Base-by-base conservation (phyloP, 179 eudicot genomes). In the Amaranthus tricolor region DNA sequence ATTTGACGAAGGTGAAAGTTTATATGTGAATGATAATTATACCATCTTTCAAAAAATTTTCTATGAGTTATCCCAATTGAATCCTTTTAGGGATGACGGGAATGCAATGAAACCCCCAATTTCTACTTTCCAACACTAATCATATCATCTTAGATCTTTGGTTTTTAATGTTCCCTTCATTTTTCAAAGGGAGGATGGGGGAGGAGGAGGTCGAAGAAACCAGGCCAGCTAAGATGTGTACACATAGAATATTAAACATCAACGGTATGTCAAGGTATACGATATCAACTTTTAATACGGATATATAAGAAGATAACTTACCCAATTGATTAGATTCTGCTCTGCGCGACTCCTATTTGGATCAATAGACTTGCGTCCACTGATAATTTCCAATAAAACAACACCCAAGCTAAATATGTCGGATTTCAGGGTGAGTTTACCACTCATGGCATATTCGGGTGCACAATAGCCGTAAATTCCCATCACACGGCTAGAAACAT, bases 381-480 rank as follows among this genome's bases (percentile, higher is more conserved):
- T 82, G 81, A 89, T 84, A 62, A 90, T 72, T 80, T 90, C 93
- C 78, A 90, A 68, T 11, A 90, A 70, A 70, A 90, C 87, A 75
- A 89, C 94, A 64, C 94, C 94, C 61, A 88, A 83, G 82, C 91
- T 88, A 74, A 80, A 89, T 47, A 89, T 79, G 68, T 89, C 94
- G n/a, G 90, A 88, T 72, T 87, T 90, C 43, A 87, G 77, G 0
- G 89, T 90, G 69, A 90, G 84, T 68, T 88, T 90, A 19, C 96
- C 96, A 15, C 92, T 87, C 92, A 89, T 84, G 73, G 96, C 98
- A 81, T 91, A 93, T 63, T 91, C 98, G 3, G 96, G 98, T 55
- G 98, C 98, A 84, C 96, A 91, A 67, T 93, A 93, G 14, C 98
- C 96, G 67, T 89, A 89, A 53, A 96, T 93, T 68, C 98, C 98